Evolutionary conservation across 208 protist species (phyloP), one percentile per base, ranked within the genome.

Genomic region (Crithidia mellificae): DNA sequence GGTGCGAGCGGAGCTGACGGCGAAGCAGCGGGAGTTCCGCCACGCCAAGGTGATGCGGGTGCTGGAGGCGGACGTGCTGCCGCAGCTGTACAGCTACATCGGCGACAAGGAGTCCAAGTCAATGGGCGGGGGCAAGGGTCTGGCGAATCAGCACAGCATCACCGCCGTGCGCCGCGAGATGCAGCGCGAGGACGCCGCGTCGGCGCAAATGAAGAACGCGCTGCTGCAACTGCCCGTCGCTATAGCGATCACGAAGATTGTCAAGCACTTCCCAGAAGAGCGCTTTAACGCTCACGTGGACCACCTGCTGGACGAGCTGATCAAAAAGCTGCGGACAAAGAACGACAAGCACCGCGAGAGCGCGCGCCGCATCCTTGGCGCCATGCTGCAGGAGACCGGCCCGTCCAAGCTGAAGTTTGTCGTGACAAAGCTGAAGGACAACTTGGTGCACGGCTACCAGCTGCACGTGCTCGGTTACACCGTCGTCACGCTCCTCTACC

Each of bases 381-480:
- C 86, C 19, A 89, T 94, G 78, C 66, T 97, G 63, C 83, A 84
- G 59, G 88, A 94, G 58, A 87, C 81, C 2, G 92, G 92, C 2
- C 88, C 92, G 7, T 77, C 80, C 17, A 95, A 92, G 72, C 83
- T 97, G 15, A 63, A 70, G 44, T 89, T 87, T 68, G 84, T 97
- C 46, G 76, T 97, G 49, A 84, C 67, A 44, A 93, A 93, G 76
- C 85, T 97, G 14, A 81, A 86, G 70, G 88, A 92, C 76, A 85
- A 93, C 63, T 65, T 97, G 38, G 84, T 95, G 5, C 90, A 97
- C 57, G 92, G 92, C 53, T 97, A 97, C 71, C 92, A 97, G 77
- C 78, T 97, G 24, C 92, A 97, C 72, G 90, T 97, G 25, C 79
- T 97, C 30, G 92, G 92, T 30, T 97, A 95, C 78, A 97, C 92